These are phyloP conservation scores for Psilocybe tampanensis DNA, from an alignment of 768 basidiomycete species.

Conservation along the genomic window DNA sequence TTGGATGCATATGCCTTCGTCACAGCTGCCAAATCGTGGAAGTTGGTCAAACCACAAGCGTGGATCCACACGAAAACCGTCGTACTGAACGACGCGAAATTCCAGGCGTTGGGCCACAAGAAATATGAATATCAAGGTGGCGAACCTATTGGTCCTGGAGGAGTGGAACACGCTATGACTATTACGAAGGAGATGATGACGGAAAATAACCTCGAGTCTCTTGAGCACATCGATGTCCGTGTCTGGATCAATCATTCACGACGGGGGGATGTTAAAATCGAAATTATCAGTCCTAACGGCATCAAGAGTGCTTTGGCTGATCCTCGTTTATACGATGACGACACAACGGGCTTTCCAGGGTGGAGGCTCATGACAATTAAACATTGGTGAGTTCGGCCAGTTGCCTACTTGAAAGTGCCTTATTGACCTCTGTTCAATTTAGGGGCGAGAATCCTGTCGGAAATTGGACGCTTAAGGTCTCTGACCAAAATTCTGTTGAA, in stretches of 20 bases:
- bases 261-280: constrained; percentile 92
- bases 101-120: constrained; percentile 35
- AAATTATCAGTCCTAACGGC: constrained; percentile 81
- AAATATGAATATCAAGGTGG: constrained; percentile 65
- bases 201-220: constrained; percentile 76
- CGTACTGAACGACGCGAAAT: constrained; percentile 60
- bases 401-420: not conserved
- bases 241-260: constrained; percentile 89
- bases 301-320: constrained; percentile 85
- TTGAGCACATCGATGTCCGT: constrained; percentile 90
- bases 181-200: constrained; percentile 67
- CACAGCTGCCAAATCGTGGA: constrained; percentile 77
- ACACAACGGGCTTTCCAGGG: constrained; percentile 73
- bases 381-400: constrained; percentile 72
- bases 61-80: constrained; percentile 82
- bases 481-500: constrained; percentile 62
- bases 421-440: constrained; percentile 11
- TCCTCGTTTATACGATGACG: constrained; percentile 63
- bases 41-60: constrained; percentile 89
- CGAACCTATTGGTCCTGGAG: constrained; percentile 60
- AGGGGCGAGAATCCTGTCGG: constrained; percentile 95
- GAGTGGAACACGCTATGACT: constrained; percentile 59
- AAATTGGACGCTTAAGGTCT: constrained; percentile 85
- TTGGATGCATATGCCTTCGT: constrained; percentile 84
- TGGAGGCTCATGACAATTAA: constrained; percentile 98